Evolutionary conservation across 1,139 yeast genomes (phyloP).

Genomic region (Geotrichum candidum): DNA sequence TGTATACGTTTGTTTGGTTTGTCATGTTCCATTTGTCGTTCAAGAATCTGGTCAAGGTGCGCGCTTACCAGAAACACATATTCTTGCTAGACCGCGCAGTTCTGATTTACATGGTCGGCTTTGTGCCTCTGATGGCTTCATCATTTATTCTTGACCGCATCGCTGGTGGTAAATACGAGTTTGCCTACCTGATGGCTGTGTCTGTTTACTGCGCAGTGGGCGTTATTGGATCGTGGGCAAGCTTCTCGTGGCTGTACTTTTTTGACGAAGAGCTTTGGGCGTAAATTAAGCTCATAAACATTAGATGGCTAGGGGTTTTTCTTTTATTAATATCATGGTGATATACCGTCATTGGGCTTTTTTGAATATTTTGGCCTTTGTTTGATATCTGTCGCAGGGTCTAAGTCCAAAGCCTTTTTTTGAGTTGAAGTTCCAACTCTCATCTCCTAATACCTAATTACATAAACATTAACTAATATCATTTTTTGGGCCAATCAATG

Average conservation of each 20-base stretch:
- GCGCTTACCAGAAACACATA: conserved; percentile 47
- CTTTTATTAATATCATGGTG: neutral
- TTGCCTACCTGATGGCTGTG: conserved; percentile 70
- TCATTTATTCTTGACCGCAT: conserved; percentile 55
- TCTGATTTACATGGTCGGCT: conserved; percentile 59
- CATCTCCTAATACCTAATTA: neutral
- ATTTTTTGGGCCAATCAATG: neutral
- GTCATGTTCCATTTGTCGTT: conserved; percentile 68
- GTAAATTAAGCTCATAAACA: neutral
- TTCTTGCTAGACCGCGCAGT: conserved; percentile 69
- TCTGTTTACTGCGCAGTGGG: conserved; percentile 88
- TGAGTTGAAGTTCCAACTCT: neutral
- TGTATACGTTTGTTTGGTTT: conserved; percentile 84
- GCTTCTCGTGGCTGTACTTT: conserved; percentile 81
- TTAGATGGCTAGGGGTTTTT: neutral
- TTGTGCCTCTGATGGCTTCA: conserved; percentile 56
- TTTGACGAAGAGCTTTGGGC: conserved; percentile 39
- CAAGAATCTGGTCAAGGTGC: conserved; percentile 56
- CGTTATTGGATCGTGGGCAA: conserved; percentile 80
- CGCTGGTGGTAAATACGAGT: conserved; percentile 42
- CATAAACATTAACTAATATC: neutral
- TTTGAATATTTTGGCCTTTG: neutral
- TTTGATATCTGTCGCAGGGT: neutral
- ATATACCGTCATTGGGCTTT: neutral
- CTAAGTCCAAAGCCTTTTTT: neutral